A percentile compares a stretch with the other conserved stretches of the same genome.
These are phyloP conservation scores for Rubia peregrina DNA, from an alignment of 305 asterid genomes.

Conservation along the genomic window DNA sequence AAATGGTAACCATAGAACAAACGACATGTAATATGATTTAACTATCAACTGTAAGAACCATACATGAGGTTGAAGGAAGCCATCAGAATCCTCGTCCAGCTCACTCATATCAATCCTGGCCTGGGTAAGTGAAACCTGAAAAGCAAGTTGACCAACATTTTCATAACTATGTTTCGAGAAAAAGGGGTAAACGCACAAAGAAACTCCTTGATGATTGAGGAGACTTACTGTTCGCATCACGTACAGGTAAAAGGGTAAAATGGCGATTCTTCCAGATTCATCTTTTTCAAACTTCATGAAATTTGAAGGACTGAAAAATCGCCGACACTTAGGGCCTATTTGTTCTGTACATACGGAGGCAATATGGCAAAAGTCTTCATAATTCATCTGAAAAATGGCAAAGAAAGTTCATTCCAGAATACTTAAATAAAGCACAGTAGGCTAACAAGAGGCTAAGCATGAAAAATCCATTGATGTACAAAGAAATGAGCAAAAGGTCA, in stretches of 20 bases:
- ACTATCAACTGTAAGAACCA: constrained; percentile 29
- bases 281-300: constrained; percentile 99
- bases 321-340: constrained; percentile 94
- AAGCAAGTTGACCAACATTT: constrained; percentile 3
- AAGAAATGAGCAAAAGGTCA: neutral
- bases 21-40: constrained; percentile 11
- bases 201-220: neutral
- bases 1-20: constrained; percentile 7
- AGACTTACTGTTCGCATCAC: constrained; percentile 95
- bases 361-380: constrained; percentile 99
- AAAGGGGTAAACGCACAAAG: neutral
- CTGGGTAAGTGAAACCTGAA: constrained; percentile 97
- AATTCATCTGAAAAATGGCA: constrained; percentile 71
- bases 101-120: constrained; percentile 99
- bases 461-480: neutral
- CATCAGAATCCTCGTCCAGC: constrained; percentile 99
- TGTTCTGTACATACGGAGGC: constrained; percentile 98
- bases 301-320: constrained; percentile 97
- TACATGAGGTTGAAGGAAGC: constrained; percentile 97
- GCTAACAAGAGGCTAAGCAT: neutral
- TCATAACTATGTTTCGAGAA: neutral
- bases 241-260: constrained; percentile 93
- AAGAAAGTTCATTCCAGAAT: constrained; percentile 28
- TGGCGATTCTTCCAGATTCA: constrained; percentile 95
- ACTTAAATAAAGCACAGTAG: constrained; percentile 16